phyloP scores from a whole-genome alignment of 371 early-diverging fungal genomes.

The Syncephalastrum monosporum region DNA sequence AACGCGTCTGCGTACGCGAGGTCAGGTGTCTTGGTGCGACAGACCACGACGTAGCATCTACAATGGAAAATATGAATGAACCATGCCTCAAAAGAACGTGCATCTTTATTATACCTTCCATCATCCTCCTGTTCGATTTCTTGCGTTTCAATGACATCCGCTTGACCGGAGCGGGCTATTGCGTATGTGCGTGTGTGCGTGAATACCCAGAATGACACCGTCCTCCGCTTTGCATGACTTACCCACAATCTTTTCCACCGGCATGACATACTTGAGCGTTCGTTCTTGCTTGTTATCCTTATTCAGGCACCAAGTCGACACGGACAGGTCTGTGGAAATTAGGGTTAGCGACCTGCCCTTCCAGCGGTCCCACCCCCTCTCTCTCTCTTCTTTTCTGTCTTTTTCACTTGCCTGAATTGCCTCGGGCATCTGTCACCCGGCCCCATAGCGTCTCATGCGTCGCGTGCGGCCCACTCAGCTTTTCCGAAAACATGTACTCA shows the following conservation, averaged over 20 bases:
- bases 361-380: no score
- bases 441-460: no score
- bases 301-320: slow-evolving; percentile 21
- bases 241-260: slow-evolving; percentile 56
- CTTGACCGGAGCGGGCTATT: slow-evolving; percentile 17
- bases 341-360: background rate
- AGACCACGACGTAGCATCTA: slow-evolving; percentile 35
- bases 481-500: slow-evolving; percentile 51
- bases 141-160: slow-evolving; percentile 56
- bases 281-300: slow-evolving; percentile 28
- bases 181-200: slow-evolving; percentile 1
- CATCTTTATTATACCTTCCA: slow-evolving; percentile 10
- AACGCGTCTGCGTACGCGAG: slow-evolving; percentile 62
- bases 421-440: no score
- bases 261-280: slow-evolving; percentile 51
- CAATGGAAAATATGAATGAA: background rate
- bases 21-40: slow-evolving; percentile 39
- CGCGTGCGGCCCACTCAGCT: slow-evolving; percentile 21
- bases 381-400: background rate
- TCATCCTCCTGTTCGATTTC: slow-evolving; percentile 39
- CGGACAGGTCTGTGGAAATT: slow-evolving; percentile 13
- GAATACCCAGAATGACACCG: slow-evolving; percentile 15
- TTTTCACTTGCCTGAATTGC: no score
- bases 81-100: background rate
- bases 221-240: background rate